Percentiles rank a stretch among this genome's conserved stretches.
These are phyloP conservation scores for Aspergillus vadensis DNA, from an alignment of 2,329 filamentous ascomycete genomes.

Conservation along the genomic window DNA sequence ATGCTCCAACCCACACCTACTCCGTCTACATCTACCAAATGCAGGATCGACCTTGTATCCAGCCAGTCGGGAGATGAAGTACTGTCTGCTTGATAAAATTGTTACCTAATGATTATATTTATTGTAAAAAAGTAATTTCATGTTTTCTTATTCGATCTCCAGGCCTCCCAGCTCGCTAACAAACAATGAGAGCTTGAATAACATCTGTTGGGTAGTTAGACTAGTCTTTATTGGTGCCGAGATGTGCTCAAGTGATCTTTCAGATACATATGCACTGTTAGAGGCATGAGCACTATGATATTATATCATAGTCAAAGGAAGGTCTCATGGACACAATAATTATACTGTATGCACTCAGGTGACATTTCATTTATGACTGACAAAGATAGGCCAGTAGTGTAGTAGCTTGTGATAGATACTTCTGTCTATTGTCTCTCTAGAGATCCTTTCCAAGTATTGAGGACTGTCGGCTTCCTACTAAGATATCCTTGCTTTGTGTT, in stretches of 20 bases:
- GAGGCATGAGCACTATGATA: not conserved
- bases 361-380: not conserved
- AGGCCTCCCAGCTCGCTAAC: too few species aligned
- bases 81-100: too few species aligned
- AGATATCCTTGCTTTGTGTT: too few species aligned
- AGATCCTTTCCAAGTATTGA: constrained; percentile 21
- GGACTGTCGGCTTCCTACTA: constrained; percentile 16
- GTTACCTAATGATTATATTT: too few species aligned
- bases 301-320: not conserved
- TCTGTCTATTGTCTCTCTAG: constrained; percentile 24
- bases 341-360: not conserved
- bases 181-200: not conserved
- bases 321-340: not conserved
- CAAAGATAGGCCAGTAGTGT: not conserved
- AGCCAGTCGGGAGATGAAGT: too few species aligned
- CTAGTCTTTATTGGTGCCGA: not conserved
- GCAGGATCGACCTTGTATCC: too few species aligned
- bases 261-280: not conserved
- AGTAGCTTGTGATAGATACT: not conserved
- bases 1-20: too few species aligned
- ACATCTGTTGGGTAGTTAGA: not conserved
- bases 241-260: not conserved
- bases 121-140: too few species aligned
- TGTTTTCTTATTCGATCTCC: too few species aligned
- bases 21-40: too few species aligned